phyloP scores from a whole-genome alignment of 1,139 yeast species.

The Kodamaea plutei region DNA sequence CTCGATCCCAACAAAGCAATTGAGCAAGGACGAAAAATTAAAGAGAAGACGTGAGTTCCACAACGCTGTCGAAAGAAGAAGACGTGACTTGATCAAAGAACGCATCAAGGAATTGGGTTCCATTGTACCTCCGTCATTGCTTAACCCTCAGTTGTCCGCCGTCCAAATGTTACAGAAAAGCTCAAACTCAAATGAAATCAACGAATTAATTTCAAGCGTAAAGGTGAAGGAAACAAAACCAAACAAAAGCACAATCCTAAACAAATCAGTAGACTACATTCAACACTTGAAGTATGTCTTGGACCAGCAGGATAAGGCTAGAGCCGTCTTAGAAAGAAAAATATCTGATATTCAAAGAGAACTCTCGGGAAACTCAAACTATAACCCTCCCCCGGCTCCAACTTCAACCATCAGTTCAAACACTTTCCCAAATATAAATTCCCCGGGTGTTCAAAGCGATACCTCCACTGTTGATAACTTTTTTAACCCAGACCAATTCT shows the following conservation, averaged over 20 bases:
- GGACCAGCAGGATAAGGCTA: conserved; percentile 31
- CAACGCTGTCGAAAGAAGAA: conserved; percentile 76
- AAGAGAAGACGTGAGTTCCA: conserved; percentile 72
- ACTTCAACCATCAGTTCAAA: conserved; percentile 5
- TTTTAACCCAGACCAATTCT: conserved; percentile 18
- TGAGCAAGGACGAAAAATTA: conserved; percentile 66
- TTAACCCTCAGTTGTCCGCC: conserved; percentile 48
- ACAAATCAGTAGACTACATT: conserved; percentile 67
- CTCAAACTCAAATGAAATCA: conserved; percentile 31
- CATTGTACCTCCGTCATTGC: conserved; percentile 66
- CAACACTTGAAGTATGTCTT: conserved; percentile 47
- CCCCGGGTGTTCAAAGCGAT: conserved; percentile 1
- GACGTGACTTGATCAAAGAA: conserved; percentile 74
- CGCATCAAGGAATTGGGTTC: conserved; percentile 69
- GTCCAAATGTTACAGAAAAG: conserved; percentile 45
- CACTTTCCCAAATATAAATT: no score
- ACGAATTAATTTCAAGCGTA: conserved; percentile 35
- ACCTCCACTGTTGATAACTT: conserved; percentile 3
- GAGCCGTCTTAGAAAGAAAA: conserved; percentile 10
- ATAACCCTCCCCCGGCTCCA: conserved; percentile 11
- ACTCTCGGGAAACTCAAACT: conserved; percentile 1
- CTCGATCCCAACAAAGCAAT: conserved; percentile 28
- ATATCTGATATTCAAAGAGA: conserved; percentile 9
- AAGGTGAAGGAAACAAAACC: conserved; percentile 65
- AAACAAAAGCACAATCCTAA: conserved; percentile 64